Conservation (phyloP, 2,329 filamentous ascomycete genomes). For the Ambrosiella beaveri region DNA sequence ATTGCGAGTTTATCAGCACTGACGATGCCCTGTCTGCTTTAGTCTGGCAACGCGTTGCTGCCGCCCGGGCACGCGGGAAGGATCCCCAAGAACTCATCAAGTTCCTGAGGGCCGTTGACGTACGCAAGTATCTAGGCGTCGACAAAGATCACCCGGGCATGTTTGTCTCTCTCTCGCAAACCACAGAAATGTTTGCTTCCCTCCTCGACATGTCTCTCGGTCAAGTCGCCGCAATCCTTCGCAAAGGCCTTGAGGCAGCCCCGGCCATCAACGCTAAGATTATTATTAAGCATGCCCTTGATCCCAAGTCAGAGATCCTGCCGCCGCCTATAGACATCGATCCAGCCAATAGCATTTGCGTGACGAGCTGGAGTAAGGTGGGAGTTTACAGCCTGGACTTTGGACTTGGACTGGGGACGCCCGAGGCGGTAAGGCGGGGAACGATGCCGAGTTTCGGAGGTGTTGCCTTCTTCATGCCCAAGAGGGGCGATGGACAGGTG, state of each 20-base stretch:
- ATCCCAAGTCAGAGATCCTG: not conserved
- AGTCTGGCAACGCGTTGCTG: not conserved
- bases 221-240: not conserved
- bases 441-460: not conserved
- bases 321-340: not conserved
- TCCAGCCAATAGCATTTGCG: not conserved
- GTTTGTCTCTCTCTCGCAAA: not conserved
- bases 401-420: not conserved
- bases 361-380: not conserved
- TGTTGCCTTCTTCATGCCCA: not conserved
- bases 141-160: not conserved
- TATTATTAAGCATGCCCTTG: not conserved
- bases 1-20: slow-evolving; percentile 1
- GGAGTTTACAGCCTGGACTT: not conserved
- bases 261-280: not conserved
- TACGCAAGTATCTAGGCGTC: slow-evolving; percentile 1
- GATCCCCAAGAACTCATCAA: not conserved
- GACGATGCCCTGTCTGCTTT: slow-evolving; percentile 2
- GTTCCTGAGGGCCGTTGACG: not conserved
- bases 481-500: not conserved
- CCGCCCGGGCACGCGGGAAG: not conserved
- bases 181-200: not conserved
- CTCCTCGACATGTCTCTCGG: not conserved
- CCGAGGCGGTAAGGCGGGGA: not conserved
- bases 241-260: not conserved